These are phyloP conservation scores for Diutina scorzettiae DNA, from an alignment of 1,139 yeast species.

Conservation along the genomic window DNA sequence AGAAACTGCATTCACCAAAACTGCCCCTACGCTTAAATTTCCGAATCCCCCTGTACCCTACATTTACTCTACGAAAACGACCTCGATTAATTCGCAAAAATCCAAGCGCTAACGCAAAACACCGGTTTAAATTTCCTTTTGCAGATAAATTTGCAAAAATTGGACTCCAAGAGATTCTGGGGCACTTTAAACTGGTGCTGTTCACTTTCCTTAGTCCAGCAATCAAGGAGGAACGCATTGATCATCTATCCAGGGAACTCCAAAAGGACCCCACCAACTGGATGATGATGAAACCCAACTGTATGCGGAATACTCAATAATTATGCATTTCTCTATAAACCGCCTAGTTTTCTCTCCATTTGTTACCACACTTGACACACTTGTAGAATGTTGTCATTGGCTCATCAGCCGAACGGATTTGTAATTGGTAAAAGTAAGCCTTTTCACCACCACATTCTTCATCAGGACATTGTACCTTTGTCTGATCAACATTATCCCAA, in stretches of 20 bases:
- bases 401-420: slow-evolving; percentile 83
- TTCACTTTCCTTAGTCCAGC: no score
- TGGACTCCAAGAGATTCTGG: not conserved
- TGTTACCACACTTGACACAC: slow-evolving; percentile 85
- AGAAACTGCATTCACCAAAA: no score
- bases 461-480: slow-evolving; percentile 79
- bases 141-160: not conserved
- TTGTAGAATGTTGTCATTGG: slow-evolving; percentile 96
- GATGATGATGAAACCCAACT: not conserved
- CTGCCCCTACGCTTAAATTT: no score
- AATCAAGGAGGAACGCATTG: not conserved
- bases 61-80: no score
- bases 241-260: not conserved
- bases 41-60: no score
- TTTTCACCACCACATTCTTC: slow-evolving; percentile 79
- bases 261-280: not conserved
- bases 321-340: not conserved
- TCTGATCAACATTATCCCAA: slow-evolving; percentile 96
- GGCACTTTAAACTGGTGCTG: no score
- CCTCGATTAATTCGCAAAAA: not conserved
- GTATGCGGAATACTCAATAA: not conserved
- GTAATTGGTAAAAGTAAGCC: slow-evolving; percentile 94
- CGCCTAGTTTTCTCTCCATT: slow-evolving; percentile 85
- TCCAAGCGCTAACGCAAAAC: not conserved
- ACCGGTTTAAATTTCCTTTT: not conserved